phyloP scores from a whole-genome alignment of 176 grass and related monocot genomes.

The Coix lacrymajobi region DNA sequence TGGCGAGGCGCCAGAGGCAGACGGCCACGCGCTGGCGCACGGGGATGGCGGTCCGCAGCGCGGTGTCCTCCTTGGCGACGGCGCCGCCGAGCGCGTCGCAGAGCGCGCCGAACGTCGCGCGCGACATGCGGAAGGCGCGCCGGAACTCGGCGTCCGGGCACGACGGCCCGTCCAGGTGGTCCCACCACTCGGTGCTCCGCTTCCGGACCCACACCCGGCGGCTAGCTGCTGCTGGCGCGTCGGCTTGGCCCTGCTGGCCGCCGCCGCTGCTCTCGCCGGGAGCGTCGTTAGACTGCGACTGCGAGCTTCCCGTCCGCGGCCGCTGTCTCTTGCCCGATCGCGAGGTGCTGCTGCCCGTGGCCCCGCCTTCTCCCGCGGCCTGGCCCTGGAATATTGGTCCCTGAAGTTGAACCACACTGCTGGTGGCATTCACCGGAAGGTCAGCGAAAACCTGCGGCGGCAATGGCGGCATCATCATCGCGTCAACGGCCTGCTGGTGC shows the following conservation, averaged over 20 bases:
- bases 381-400: neutral
- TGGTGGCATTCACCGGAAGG: neutral
- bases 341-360: neutral
- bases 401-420: neutral
- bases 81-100: slow-evolving; percentile 51
- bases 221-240: neutral
- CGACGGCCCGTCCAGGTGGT: slow-evolving; percentile 36
- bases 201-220: slow-evolving; percentile 58
- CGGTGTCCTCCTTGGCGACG: slow-evolving; percentile 69
- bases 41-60: slow-evolving; percentile 61
- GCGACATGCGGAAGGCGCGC: slow-evolving; percentile 68
- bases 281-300: neutral
- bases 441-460: neutral
- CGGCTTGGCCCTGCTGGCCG: neutral
- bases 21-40: slow-evolving; percentile 61
- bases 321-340: neutral
- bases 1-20: slow-evolving; percentile 74
- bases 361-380: neutral
- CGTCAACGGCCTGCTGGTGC: neutral
- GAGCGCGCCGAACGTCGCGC: slow-evolving; percentile 52
- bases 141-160: slow-evolving; percentile 73
- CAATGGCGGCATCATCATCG: neutral
- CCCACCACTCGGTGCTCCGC: slow-evolving; percentile 72
- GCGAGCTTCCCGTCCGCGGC: neutral
- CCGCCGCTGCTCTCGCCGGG: too few species aligned